Evolutionary conservation across 768 basidiomycete species (phyloP).

Genomic region (Rubroboletus pulcherrimus): DNA sequence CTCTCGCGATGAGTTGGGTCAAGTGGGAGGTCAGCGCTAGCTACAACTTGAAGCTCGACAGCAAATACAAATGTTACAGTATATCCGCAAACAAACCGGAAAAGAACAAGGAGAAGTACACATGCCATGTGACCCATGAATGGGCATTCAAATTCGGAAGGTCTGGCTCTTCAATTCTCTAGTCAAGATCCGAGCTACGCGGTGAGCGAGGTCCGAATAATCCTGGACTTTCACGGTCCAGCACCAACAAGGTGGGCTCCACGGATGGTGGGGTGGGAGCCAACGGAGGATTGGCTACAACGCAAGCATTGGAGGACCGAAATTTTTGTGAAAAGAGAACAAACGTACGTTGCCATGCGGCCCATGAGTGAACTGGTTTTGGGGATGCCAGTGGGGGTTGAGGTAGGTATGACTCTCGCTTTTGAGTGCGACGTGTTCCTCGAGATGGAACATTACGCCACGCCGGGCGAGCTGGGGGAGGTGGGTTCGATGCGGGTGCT

Average conservation of each 20-base stretch:
- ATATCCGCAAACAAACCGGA: no score
- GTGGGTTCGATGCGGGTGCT: background rate
- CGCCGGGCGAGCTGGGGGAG: background rate
- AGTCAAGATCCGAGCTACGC: constrained; percentile 14
- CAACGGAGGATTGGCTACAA: background rate
- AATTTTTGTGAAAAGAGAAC: background rate
- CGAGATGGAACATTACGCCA: background rate
- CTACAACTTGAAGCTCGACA: no score
- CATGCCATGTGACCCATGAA: background rate
- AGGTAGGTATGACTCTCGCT: background rate
- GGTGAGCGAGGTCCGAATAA: constrained; percentile 72
- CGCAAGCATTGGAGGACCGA: background rate
- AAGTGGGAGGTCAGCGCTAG: no score
- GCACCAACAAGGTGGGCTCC: constrained; percentile 52
- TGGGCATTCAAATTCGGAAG: background rate
- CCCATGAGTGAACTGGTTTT: background rate
- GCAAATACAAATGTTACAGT: no score
- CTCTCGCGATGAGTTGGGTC: no score
- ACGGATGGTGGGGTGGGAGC: constrained; percentile 55
- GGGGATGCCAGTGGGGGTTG: background rate
- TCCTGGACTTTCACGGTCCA: constrained; percentile 51
- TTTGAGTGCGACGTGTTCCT: background rate
- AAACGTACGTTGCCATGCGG: background rate
- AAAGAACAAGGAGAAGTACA: background rate
- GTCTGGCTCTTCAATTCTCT: background rate